Evolutionary conservation across 768 basidiomycete genomes (phyloP).

Genomic region (Tylopilus balloui): DNA sequence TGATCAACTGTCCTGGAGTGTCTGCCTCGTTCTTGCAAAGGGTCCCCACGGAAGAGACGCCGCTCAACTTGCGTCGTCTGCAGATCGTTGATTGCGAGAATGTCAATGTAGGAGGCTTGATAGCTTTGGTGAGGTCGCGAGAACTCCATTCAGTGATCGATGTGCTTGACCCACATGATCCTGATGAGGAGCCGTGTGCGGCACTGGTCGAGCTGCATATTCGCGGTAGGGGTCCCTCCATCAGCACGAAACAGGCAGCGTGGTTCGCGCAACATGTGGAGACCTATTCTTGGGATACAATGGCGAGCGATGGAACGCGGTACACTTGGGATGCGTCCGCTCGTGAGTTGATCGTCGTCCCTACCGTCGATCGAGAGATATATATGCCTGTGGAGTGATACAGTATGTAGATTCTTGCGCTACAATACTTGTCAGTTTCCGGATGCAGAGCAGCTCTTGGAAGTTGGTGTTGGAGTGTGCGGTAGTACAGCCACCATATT

Average conservation of each 20-base stretch:
- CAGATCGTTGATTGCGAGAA: slow-evolving; percentile 7
- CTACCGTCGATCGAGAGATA: neutral
- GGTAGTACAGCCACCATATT: too few relatives aligned
- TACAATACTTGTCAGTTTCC: too few relatives aligned
- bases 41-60: slow-evolving; percentile 1
- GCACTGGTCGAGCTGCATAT: slow-evolving; percentile 5
- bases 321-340: slow-evolving; percentile 2
- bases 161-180: neutral
- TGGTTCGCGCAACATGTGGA: slow-evolving; percentile 6
- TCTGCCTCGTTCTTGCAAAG: slow-evolving; percentile 3
- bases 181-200: neutral
- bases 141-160: slow-evolving; percentile 3
- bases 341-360: neutral
- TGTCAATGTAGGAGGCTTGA: neutral
- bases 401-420: too few relatives aligned
- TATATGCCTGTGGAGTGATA: neutral
- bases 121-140: slow-evolving; percentile 1
- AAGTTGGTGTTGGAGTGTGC: too few relatives aligned
- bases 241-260: neutral
- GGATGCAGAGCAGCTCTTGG: too few relatives aligned
- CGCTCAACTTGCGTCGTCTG: slow-evolving; percentile 2
- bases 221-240: slow-evolving; percentile 1
- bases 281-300: slow-evolving; percentile 6
- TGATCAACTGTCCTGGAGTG: slow-evolving; percentile 4
- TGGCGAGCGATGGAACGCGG: neutral